Evolutionary conservation across 179 eudicot species (phyloP).

Genomic region (Corrigiola litoralis): DNA sequence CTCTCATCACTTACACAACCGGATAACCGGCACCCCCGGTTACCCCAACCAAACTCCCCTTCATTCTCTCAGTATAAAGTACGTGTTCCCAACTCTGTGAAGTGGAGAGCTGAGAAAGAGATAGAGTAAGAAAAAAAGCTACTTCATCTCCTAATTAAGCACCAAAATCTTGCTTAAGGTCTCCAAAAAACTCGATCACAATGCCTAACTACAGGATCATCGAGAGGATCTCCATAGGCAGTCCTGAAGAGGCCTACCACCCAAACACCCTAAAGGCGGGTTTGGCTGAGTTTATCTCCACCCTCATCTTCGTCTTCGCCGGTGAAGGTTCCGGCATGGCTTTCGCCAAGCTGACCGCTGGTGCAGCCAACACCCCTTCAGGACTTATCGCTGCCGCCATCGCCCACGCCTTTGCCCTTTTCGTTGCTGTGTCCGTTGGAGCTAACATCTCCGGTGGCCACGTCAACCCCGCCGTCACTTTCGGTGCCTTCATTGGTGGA

Average conservation of each 20-base stretch:
- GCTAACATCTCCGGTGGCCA: constrained; percentile 45
- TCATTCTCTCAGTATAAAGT: constrained; percentile 13
- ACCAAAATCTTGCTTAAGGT: no score
- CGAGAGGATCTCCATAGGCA: constrained; percentile 12
- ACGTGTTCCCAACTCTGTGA: constrained; percentile 8
- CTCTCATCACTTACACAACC: neutral
- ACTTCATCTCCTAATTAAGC: neutral
- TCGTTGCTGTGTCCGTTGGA: constrained; percentile 28
- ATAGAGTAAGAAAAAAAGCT: neutral
- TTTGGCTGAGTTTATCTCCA: constrained; percentile 29
- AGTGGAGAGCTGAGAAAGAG: constrained; percentile 5
- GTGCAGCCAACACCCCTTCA: constrained; percentile 27
- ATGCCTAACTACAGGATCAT: no score
- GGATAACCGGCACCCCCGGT: constrained; percentile 19
- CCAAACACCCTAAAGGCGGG: constrained; percentile 27
- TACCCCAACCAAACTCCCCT: neutral
- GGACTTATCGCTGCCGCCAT: constrained; percentile 30
- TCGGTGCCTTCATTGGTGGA: constrained; percentile 33
- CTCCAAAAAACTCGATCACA: constrained; percentile 19
- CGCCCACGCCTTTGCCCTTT: constrained; percentile 28
- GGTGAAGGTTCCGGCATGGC: constrained; percentile 36
- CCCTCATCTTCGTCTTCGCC: constrained; percentile 29
- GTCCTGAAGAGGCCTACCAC: constrained; percentile 21
- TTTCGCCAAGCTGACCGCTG: constrained; percentile 29
- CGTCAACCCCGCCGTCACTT: constrained; percentile 33